Evolutionary conservation across 179 eudicot genomes (phyloP).

Genomic region (Vitellaria paradoxa): DNA sequence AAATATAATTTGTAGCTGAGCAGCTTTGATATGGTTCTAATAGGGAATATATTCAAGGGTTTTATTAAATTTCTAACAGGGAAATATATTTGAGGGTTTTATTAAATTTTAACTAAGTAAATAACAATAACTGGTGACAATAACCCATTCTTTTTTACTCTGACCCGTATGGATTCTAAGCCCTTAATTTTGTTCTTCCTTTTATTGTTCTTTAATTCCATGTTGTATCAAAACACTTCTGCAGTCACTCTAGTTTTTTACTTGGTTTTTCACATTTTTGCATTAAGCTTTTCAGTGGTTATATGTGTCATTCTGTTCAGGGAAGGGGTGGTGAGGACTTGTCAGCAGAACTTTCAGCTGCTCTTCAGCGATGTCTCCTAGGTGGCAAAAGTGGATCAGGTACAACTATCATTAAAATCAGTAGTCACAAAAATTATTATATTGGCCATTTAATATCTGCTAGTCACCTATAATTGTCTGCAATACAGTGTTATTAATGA

Average conservation of each 20-base stretch:
- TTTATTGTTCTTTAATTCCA: no score
- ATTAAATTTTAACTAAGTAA: no score
- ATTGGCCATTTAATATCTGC: no score
- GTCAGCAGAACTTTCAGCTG: slow-evolving; percentile 68
- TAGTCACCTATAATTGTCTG: background rate
- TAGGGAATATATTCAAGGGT: no score
- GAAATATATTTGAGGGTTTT: no score
- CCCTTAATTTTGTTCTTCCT: no score
- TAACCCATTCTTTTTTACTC: no score
- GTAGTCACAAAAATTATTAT: background rate
- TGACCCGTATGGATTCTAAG: no score
- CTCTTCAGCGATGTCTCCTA: slow-evolving; percentile 75
- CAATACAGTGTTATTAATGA: background rate
- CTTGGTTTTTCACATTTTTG: background rate
- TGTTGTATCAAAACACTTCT: no score
- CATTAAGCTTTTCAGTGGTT: background rate
- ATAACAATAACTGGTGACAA: no score
- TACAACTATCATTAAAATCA: slow-evolving; percentile 12
- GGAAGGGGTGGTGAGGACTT: slow-evolving; percentile 96
- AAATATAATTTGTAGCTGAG: background rate
- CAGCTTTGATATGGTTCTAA: no score
- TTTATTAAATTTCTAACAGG: no score
- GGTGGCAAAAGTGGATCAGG: slow-evolving; percentile 95
- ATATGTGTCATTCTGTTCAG: slow-evolving; percentile 31
- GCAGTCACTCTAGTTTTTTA: background rate